Percentiles rank a stretch among this genome's conserved stretches.
Conservation (phyloP, 257 asterid species). For the Jacaranda mimosifolia region DNA sequence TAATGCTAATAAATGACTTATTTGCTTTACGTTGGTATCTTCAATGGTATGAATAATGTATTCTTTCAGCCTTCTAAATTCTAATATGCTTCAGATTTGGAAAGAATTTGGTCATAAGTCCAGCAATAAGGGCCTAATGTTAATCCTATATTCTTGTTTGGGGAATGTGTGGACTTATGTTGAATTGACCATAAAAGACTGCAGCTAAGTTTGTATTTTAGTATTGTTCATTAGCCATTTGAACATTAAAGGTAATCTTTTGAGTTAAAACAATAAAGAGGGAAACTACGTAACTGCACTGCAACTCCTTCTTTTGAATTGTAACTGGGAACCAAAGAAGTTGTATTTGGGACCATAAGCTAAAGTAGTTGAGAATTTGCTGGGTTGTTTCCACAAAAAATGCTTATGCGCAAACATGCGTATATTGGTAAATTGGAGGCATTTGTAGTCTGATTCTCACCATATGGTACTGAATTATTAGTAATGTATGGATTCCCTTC, state of each 20-base stretch:
- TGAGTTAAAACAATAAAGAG: neutral
- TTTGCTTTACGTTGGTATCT: neutral
- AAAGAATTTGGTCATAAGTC: neutral
- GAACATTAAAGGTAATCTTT: neutral
- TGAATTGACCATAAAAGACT: neutral
- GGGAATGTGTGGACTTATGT: neutral
- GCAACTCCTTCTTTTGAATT: no score
- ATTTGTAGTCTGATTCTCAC: neutral
- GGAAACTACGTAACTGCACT: neutral
- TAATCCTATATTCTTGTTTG: neutral
- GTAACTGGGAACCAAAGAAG: no score
- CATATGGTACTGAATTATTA: neutral
- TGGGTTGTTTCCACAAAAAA: neutral
- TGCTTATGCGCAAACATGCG: neutral
- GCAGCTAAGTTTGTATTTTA: neutral
- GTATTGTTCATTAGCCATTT: no score
- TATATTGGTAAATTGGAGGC: constrained; percentile 25
- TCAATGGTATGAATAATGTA: neutral
- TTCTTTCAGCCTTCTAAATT: constrained; percentile 3
- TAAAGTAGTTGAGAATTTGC: no score
- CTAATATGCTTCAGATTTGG: no score
- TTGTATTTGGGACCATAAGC: no score
- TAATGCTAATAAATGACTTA: neutral
- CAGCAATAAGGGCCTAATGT: neutral
- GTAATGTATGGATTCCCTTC: neutral